Conservation (phyloP, 306 rosid genomes). For the Senna siamea region DNA sequence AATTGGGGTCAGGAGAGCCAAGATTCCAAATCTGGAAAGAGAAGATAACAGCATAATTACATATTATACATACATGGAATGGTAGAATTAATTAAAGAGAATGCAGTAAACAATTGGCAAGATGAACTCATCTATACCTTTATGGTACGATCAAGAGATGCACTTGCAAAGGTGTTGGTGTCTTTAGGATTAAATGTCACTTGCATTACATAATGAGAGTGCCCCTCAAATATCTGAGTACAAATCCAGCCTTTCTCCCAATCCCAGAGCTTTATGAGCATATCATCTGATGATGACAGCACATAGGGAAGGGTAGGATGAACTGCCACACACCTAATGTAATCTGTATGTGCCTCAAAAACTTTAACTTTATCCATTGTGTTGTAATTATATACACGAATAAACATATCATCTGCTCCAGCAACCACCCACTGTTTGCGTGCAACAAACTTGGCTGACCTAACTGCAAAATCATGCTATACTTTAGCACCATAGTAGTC, state of each 20-base stretch:
- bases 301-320: conserved; percentile 98
- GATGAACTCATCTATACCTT: conserved; percentile 62
- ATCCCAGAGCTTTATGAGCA: conserved; percentile 99
- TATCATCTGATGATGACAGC: conserved; percentile 97
- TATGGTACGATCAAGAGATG: conserved; percentile 99
- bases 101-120: conserved; percentile 17
- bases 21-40: conserved; percentile 93
- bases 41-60: conserved; percentile 27
- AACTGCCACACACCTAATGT: conserved; percentile 98
- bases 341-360: conserved; percentile 98
- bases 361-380: conserved; percentile 98
- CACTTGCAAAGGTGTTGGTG: conserved; percentile 99
- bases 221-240: conserved; percentile 99
- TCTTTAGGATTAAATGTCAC: conserved; percentile 99
- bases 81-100: conserved; percentile 14
- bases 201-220: conserved; percentile 99
- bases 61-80: conserved; percentile 26
- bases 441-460: conserved; percentile 98
- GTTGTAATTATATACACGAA: conserved; percentile 98
- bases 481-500: conserved; percentile 33
- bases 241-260: conserved; percentile 99
- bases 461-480: conserved; percentile 65
- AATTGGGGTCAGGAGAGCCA: conserved; percentile 99
- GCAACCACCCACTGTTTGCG: conserved; percentile 99
- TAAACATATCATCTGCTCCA: conserved; percentile 97